Evolutionary conservation across 2,329 filamentous ascomycete genomes (phyloP).

Genomic region (Talaromyces rugulosus): DNA sequence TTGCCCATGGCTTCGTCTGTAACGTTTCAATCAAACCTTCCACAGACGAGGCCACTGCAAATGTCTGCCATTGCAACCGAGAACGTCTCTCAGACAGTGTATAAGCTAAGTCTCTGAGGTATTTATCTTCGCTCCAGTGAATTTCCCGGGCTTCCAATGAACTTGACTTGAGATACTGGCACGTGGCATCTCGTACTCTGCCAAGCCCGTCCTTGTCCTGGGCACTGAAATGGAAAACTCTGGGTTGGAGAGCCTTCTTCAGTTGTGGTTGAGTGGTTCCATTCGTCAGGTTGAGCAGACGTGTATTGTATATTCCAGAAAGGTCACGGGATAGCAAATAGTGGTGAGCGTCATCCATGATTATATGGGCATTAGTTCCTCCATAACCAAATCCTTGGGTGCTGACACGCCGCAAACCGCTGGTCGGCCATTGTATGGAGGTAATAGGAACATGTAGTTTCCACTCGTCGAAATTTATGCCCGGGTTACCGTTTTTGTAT

Average conservation of each 20-base stretch:
- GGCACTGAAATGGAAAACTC: neutral
- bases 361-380: conserved; percentile 31
- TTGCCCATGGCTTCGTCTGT: neutral
- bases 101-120: conserved; percentile 6
- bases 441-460: conserved; percentile 1
- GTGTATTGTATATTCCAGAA: neutral
- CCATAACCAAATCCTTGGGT: conserved; percentile 37
- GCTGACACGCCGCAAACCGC: neutral
- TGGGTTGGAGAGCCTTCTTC: neutral
- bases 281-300: neutral
- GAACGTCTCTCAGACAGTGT: conserved; percentile 2
- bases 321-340: neutral
- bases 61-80: conserved; percentile 5
- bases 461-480: conserved; percentile 26
- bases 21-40: neutral
- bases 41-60: neutral
- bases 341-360: conserved; percentile 16
- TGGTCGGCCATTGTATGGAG: neutral
- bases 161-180: neutral
- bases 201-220: conserved; percentile 5
- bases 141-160: neutral
- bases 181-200: neutral
- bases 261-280: neutral
- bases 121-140: neutral
- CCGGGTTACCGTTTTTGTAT: conserved; percentile 38